Conservation (phyloP, 208 protist species). For the Herpetomonas muscarum region DNA sequence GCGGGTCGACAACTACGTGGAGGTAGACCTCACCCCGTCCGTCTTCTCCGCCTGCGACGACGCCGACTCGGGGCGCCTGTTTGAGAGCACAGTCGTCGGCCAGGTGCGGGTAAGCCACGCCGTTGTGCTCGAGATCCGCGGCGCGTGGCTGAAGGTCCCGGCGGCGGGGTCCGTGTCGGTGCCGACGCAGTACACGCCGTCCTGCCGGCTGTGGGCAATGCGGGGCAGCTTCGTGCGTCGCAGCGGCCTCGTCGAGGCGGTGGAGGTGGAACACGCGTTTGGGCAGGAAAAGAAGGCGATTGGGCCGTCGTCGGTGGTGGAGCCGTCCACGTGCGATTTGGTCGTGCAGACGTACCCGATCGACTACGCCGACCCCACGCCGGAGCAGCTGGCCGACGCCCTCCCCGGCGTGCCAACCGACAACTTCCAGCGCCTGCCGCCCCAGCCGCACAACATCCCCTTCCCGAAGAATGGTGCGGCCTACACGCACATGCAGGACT, state of each 20-base stretch:
- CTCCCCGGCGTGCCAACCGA: slow-evolving; percentile 32
- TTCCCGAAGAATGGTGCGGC: too few species aligned
- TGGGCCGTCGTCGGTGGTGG: neutral
- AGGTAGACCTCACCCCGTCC: slow-evolving; percentile 58
- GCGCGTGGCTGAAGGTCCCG: slow-evolving; percentile 58
- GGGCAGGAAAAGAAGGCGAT: neutral
- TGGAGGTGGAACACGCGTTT: neutral
- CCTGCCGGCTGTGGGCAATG: slow-evolving; percentile 58
- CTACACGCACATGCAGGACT: too few species aligned
- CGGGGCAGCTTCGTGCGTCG: slow-evolving; percentile 40
- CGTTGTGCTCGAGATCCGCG: slow-evolving; percentile 40
- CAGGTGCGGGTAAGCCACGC: slow-evolving; percentile 31
- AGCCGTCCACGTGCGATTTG: slow-evolving; percentile 11
- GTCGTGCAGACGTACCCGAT: slow-evolving; percentile 23
- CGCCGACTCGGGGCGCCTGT: slow-evolving; percentile 20
- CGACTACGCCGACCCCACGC: slow-evolving; percentile 40
- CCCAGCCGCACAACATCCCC: too few species aligned
- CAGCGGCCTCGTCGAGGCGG: slow-evolving; percentile 4
- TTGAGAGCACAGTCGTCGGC: slow-evolving; percentile 39
- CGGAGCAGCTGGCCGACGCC: slow-evolving; percentile 19
- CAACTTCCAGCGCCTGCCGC: slow-evolving; percentile 9
- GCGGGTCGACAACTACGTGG: slow-evolving; percentile 55
- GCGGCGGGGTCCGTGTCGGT: slow-evolving; percentile 9
- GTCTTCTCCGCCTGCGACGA: slow-evolving; percentile 28
- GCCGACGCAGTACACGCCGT: slow-evolving; percentile 29